Conservation (phyloP, 768 basidiomycete species). For the Gymnopilus junonius region DNA sequence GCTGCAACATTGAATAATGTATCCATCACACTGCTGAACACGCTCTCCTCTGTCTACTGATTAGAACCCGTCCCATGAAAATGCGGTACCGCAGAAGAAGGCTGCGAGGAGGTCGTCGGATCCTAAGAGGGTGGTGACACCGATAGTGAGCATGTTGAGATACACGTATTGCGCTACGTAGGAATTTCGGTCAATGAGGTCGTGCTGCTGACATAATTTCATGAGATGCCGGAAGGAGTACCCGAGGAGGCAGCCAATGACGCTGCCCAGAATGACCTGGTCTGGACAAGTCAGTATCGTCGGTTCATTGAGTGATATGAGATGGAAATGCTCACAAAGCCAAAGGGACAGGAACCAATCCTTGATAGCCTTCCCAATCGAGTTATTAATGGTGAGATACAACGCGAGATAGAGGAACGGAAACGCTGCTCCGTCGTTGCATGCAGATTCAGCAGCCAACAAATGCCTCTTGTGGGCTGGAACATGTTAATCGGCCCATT, state of each 20-base stretch:
- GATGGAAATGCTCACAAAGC: slow-evolving; percentile 72
- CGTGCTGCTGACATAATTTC: slow-evolving; percentile 87
- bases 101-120: slow-evolving; percentile 95
- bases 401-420: slow-evolving; percentile 92
- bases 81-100: slow-evolving; percentile 93
- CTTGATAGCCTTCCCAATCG: slow-evolving; percentile 65
- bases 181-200: slow-evolving; percentile 92
- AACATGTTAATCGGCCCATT: slow-evolving; percentile 98
- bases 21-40: slow-evolving; percentile 96
- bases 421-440: slow-evolving; percentile 97
- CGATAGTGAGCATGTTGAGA: slow-evolving; percentile 83
- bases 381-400: slow-evolving; percentile 78
- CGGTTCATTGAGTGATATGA: too few species aligned
- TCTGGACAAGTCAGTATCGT: slow-evolving; percentile 48
- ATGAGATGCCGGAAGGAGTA: slow-evolving; percentile 85
- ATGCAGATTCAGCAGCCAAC: slow-evolving; percentile 80
- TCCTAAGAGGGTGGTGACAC: slow-evolving; percentile 82
- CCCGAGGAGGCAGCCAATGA: slow-evolving; percentile 78
- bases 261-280: slow-evolving; percentile 74
- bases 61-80: slow-evolving; percentile 98
- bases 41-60: slow-evolving; percentile 90
- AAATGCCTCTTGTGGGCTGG: slow-evolving; percentile 77
- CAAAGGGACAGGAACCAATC: slow-evolving; percentile 91
- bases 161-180: slow-evolving; percentile 92
- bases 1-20: slow-evolving; percentile 94